Conservation (phyloP, 1,284 basidiomycete genomes). For the Afroboletus lepidellus region DNA sequence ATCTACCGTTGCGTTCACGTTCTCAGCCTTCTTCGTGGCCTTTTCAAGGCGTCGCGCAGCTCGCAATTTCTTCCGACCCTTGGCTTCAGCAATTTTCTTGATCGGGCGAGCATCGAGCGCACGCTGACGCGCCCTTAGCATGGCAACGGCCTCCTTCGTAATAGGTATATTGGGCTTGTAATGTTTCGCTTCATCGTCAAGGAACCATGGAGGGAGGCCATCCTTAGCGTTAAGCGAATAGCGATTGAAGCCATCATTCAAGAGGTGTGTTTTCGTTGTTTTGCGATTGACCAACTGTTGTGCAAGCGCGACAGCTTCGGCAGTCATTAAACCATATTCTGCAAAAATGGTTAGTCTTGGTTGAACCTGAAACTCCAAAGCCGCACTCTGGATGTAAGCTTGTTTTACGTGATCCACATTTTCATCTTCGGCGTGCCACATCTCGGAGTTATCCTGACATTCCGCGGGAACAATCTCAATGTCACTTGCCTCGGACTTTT, state of each 20-base stretch:
- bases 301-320: slow-evolving; percentile 91
- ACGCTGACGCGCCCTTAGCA: slow-evolving; percentile 87
- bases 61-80: slow-evolving; percentile 94
- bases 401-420: slow-evolving; percentile 76
- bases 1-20: slow-evolving; percentile 87
- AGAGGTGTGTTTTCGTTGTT: slow-evolving; percentile 84
- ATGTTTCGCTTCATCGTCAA: slow-evolving; percentile 92
- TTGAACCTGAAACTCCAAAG: background rate
- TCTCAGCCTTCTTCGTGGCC: slow-evolving; percentile 95
- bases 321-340: slow-evolving; percentile 88
- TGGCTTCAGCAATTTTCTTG: slow-evolving; percentile 99
- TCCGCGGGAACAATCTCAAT: slow-evolving; percentile 31
- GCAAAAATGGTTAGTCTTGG: slow-evolving; percentile 8
- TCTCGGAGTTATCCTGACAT: slow-evolving; percentile 55
- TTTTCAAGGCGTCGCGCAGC: slow-evolving; percentile 86
- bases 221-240: slow-evolving; percentile 92
- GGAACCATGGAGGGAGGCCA: slow-evolving; percentile 92
- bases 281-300: slow-evolving; percentile 91
- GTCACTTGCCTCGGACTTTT: slow-evolving; percentile 21
- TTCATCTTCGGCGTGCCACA: slow-evolving; percentile 84
- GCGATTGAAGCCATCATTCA: slow-evolving; percentile 96
- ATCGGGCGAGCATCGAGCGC: slow-evolving; percentile 96
- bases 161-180: slow-evolving; percentile 96
- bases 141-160: slow-evolving; percentile 92
- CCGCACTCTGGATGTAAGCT: slow-evolving; percentile 70